Conservation (phyloP, 1,284 basidiomycete genomes). For the Caloboletus firmus region DNA sequence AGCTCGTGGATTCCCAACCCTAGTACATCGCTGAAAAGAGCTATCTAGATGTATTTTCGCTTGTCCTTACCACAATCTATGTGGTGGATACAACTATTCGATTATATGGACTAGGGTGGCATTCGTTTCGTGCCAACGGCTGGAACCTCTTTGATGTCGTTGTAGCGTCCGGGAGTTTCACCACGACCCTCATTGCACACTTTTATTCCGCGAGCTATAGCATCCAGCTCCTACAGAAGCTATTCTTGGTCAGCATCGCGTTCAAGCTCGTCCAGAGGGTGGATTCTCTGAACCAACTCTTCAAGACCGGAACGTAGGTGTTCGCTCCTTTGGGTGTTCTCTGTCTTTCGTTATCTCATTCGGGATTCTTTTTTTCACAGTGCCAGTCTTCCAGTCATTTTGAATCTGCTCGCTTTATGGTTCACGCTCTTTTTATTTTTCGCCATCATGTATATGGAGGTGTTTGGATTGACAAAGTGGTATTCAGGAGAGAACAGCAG, state of each 20-base stretch:
- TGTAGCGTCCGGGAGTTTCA: conserved; percentile 80
- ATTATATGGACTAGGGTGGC: conserved; percentile 82
- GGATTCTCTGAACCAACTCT: conserved; percentile 90
- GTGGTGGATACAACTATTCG: conserved; percentile 79
- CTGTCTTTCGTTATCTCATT: conserved; percentile 2
- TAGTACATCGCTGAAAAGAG: conserved; percentile 8
- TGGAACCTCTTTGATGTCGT: conserved; percentile 93
- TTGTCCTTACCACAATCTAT: conserved; percentile 75
- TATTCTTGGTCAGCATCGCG: conserved; percentile 91
- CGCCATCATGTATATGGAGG: conserved; percentile 86
- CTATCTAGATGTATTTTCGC: conserved; percentile 68
- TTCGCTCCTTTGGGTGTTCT: background rate
- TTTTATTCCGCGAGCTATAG: conserved; percentile 53
- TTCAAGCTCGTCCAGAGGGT: conserved; percentile 94
- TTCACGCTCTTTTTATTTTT: conserved; percentile 91
- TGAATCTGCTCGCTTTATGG: conserved; percentile 89
- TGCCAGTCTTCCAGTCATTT: conserved; percentile 84
- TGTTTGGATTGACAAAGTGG: conserved; percentile 93
- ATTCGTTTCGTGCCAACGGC: conserved; percentile 82
- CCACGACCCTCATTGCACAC: conserved; percentile 79
- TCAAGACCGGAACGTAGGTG: conserved; percentile 92
- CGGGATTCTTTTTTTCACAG: conserved; percentile 39
- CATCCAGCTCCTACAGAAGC: conserved; percentile 82
- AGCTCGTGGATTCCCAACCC: background rate
- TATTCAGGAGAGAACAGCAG: conserved; percentile 67